Evolutionary conservation across 371 early-diverging fungal species (phyloP).

Genomic region (Apophysomyces trapeziformis): DNA sequence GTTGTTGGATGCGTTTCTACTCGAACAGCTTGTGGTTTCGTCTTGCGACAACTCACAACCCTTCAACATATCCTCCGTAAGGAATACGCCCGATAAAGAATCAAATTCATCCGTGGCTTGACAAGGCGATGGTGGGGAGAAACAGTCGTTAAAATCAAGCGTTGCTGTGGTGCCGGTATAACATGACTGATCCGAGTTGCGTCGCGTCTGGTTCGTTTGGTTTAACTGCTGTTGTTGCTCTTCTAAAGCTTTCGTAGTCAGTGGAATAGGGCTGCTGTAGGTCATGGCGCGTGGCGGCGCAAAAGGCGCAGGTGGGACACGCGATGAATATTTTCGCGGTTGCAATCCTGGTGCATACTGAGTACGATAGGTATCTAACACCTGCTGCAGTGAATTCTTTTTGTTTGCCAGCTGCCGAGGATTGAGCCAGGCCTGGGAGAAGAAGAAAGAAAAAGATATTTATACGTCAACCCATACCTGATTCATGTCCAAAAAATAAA

Average conservation of each 20-base stretch:
- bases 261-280: conserved; percentile 12
- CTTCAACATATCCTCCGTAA: neutral
- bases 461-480: no score
- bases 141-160: conserved; percentile 53
- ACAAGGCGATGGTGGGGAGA: conserved; percentile 37
- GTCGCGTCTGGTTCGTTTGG: conserved; percentile 19
- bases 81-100: neutral
- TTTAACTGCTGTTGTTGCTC: conserved; percentile 30
- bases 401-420: conserved; percentile 52
- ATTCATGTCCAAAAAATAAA: no score
- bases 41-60: neutral
- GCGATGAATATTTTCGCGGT: conserved; percentile 45
- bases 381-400: conserved; percentile 48
- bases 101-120: conserved; percentile 6
- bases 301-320: conserved; percentile 36
- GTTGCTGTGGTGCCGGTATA: conserved; percentile 49
- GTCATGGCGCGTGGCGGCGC: conserved; percentile 22
- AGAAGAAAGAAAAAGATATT: neutral
- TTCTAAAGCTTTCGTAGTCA: conserved; percentile 25
- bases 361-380: conserved; percentile 47
- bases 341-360: conserved; percentile 43
- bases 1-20: conserved; percentile 1
- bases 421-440: conserved; percentile 49
- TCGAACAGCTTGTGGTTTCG: neutral
- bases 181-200: conserved; percentile 15